These are phyloP conservation scores for Chlorella sorokiniana DNA, from an alignment of 139 green algal genomes.

Conservation along the genomic window DNA sequence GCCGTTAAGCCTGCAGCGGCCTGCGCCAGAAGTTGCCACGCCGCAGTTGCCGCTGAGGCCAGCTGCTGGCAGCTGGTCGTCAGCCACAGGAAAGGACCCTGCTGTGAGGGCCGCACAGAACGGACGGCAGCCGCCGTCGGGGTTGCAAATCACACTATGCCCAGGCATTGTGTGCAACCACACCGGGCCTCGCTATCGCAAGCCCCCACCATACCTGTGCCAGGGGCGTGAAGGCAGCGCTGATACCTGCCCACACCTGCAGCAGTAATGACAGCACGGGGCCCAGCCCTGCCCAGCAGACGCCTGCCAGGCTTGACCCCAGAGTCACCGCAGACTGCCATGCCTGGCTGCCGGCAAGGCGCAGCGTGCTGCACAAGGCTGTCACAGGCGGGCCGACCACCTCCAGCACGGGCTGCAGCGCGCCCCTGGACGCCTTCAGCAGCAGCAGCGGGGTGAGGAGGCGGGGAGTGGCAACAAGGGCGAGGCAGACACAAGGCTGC, in stretches of 20 bases:
- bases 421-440: not conserved
- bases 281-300: not conserved
- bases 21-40: not conserved
- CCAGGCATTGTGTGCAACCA: not conserved
- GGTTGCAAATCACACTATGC: not conserved
- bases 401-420: conserved; percentile 25
- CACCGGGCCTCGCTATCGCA: too few species aligned
- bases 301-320: not conserved
- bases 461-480: not conserved
- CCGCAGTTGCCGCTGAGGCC: not conserved
- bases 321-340: conserved; percentile 13
- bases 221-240: conserved; percentile 4
- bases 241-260: not conserved
- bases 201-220: not conserved
- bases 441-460: too few species aligned
- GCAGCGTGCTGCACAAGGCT: not conserved
- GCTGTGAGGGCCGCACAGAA: not conserved
- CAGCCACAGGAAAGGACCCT: not conserved
- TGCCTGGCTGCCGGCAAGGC: not conserved
- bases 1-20: not conserved
- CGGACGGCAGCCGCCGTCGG: not conserved
- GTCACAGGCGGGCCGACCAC: conserved; percentile 7
- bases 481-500: not conserved
- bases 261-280: conserved; percentile 4
- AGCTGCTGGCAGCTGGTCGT: not conserved